phyloP scores from a whole-genome alignment of 225 moss, liverwort and hornwort species.

The Physcomitrium patens region DNA sequence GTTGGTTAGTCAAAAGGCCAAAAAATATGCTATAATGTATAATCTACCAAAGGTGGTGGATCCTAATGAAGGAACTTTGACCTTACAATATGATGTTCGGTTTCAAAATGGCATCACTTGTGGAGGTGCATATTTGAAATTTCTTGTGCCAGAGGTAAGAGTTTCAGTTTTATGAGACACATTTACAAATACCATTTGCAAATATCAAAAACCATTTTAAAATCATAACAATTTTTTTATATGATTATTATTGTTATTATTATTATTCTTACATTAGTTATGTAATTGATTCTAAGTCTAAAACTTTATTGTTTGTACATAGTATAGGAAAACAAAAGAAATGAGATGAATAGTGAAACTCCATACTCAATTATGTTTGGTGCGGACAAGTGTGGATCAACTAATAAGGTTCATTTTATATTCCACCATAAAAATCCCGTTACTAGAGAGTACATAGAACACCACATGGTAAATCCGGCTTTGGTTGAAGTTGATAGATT shows the following conservation, averaged over 20 bases:
- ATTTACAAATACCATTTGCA: too few relatives aligned
- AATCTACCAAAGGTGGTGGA: conserved; percentile 30
- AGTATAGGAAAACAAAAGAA: conserved; percentile 25
- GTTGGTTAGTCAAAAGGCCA: conserved; percentile 43
- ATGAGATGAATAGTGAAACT: conserved; percentile 43
- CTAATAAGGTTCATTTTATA: conserved; percentile 60
- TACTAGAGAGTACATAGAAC: conserved; percentile 27
- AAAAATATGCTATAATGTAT: conserved; percentile 48
- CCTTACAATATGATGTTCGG: conserved; percentile 47
- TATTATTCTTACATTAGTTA: too few relatives aligned
- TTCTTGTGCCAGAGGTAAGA: conserved; percentile 41
- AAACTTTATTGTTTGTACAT: not conserved
- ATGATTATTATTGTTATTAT: too few relatives aligned
- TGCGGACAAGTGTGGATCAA: conserved; percentile 59
- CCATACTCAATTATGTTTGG: conserved; percentile 68
- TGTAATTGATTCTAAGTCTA: too few relatives aligned
- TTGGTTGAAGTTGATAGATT: conserved; percentile 38
- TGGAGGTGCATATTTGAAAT: conserved; percentile 53
- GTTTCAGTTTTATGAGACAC: too few relatives aligned
- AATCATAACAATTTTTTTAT: too few relatives aligned
- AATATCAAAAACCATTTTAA: too few relatives aligned
- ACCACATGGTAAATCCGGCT: conserved; percentile 48
- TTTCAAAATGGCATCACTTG: conserved; percentile 47
- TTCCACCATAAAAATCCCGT: conserved; percentile 43
- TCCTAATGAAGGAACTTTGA: conserved; percentile 28